These are phyloP conservation scores for Phyllosticta citribraziliensis DNA, from an alignment of 2,329 filamentous ascomycete species.

Conservation along the genomic window DNA sequence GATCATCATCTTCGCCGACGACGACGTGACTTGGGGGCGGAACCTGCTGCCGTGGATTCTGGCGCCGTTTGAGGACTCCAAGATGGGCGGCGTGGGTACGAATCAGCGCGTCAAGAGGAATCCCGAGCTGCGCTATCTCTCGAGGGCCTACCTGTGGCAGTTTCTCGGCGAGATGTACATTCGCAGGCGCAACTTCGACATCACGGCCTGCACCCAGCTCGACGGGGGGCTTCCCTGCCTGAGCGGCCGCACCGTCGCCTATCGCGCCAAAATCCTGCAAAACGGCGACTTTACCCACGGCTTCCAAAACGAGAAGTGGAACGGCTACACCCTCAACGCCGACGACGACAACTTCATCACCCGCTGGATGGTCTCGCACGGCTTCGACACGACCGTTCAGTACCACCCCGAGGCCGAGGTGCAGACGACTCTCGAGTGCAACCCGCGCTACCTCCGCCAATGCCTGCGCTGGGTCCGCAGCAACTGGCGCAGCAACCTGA, in stretches of 20 bases:
- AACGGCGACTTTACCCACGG: slow-evolving; percentile 77
- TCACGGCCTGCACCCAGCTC: slow-evolving; percentile 87
- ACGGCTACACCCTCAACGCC: slow-evolving; percentile 74
- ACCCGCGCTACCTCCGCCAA: slow-evolving; percentile 81
- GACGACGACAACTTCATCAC: slow-evolving; percentile 99
- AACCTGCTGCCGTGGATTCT: slow-evolving; percentile 86
- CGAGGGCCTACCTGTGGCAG: slow-evolving; percentile 57
- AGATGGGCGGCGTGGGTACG: slow-evolving; percentile 83
- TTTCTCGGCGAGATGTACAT: slow-evolving; percentile 90
- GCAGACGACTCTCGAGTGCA: slow-evolving; percentile 84
- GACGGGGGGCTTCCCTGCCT: slow-evolving; percentile 96
- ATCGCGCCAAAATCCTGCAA: slow-evolving; percentile 78
- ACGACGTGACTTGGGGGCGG: slow-evolving; percentile 86
- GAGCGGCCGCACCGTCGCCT: slow-evolving; percentile 87
- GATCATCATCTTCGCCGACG: slow-evolving; percentile 88
- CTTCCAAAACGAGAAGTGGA: slow-evolving; percentile 87
- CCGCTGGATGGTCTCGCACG: slow-evolving; percentile 83
- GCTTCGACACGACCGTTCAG: slow-evolving; percentile 92
- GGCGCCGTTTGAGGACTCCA: slow-evolving; percentile 76
- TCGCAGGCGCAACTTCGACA: slow-evolving; percentile 91
- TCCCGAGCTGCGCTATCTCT: slow-evolving; percentile 28
- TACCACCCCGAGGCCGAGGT: slow-evolving; percentile 75
- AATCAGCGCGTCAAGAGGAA: slow-evolving; percentile 76
- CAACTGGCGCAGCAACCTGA: slow-evolving; percentile 96
- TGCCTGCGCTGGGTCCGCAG: slow-evolving; percentile 92